phyloP scores from a whole-genome alignment of 768 basidiomycete species.

The Steccherinum ochraceum region DNA sequence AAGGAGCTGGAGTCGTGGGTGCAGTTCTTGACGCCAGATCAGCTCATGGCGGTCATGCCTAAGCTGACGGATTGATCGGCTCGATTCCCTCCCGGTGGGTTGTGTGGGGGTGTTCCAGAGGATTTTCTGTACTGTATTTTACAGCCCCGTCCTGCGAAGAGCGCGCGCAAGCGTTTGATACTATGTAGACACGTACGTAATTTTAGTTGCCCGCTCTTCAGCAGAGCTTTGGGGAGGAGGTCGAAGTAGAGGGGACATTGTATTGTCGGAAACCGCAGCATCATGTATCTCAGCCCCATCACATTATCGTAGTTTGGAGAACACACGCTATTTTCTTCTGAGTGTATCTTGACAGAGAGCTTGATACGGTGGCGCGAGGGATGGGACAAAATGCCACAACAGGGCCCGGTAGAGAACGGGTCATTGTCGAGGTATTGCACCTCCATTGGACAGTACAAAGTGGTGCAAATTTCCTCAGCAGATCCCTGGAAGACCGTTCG shows the following conservation, averaged over 20 bases:
- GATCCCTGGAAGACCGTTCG: too few relatives aligned
- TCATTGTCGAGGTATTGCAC: too few relatives aligned
- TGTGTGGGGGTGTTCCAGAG: not conserved
- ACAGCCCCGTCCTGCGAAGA: not conserved
- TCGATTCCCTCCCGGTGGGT: not conserved
- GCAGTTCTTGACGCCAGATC: conserved; percentile 78
- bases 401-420: too few relatives aligned
- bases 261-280: not conserved
- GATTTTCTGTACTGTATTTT: not conserved
- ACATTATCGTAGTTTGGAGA: not conserved
- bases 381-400: too few relatives aligned
- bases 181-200: not conserved
- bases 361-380: too few relatives aligned
- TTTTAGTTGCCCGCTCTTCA: not conserved
- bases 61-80: conserved; percentile 54
- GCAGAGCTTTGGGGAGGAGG: too few relatives aligned
- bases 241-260: too few relatives aligned
- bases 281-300: not conserved
- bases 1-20: conserved; percentile 75
- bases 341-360: too few relatives aligned
- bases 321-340: not conserved
- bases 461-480: too few relatives aligned
- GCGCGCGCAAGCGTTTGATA: not conserved
- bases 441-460: too few relatives aligned
- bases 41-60: conserved; percentile 72